A percentile compares a stretch with the other conserved stretches of the same genome.
These are phyloP conservation scores for Podaxis mareebaensis DNA, from an alignment of 768 basidiomycete species.

Conservation along the genomic window DNA sequence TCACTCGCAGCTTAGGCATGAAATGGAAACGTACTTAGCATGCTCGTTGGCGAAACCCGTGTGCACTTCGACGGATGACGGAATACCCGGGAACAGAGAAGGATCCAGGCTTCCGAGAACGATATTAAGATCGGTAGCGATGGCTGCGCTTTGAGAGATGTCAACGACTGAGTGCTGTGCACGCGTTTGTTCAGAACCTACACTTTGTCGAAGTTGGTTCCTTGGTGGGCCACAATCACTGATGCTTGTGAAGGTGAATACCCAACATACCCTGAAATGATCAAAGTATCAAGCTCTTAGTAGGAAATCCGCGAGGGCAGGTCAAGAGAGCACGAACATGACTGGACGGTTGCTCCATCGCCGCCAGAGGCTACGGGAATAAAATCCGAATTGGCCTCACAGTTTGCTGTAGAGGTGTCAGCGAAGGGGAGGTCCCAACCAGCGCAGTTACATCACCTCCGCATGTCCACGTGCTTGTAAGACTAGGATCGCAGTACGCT, in stretches of 20 bases:
- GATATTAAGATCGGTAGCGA: constrained; percentile 40
- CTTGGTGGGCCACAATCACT: constrained; percentile 40
- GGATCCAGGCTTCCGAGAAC: constrained; percentile 33
- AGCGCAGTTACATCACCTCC: constrained; percentile 38
- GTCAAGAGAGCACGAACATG: constrained; percentile 31
- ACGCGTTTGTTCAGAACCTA: constrained; percentile 16
- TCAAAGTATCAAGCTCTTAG: neutral
- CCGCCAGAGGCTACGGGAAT: constrained; percentile 51
- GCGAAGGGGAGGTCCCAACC: neutral
- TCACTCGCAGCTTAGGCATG: neutral
- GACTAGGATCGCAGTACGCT: constrained; percentile 44
- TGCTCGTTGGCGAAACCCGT: constrained; percentile 45
- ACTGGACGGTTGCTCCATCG: constrained; percentile 41
- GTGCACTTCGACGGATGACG: constrained; percentile 40
- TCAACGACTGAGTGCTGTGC: neutral
- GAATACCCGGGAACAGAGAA: constrained; percentile 45
- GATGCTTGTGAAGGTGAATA: constrained; percentile 18
- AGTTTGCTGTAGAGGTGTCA: neutral
- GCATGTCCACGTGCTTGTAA: constrained; percentile 51
- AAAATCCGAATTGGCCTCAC: constrained; percentile 32
- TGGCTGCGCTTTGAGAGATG: constrained; percentile 29
- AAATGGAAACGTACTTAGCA: constrained; percentile 31
- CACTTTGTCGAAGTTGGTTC: constrained; percentile 35
- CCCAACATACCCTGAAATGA: constrained; percentile 12
- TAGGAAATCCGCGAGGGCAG: neutral